phyloP scores from a whole-genome alignment of 2,329 filamentous ascomycete genomes.

The Zalaria sp. region DNA sequence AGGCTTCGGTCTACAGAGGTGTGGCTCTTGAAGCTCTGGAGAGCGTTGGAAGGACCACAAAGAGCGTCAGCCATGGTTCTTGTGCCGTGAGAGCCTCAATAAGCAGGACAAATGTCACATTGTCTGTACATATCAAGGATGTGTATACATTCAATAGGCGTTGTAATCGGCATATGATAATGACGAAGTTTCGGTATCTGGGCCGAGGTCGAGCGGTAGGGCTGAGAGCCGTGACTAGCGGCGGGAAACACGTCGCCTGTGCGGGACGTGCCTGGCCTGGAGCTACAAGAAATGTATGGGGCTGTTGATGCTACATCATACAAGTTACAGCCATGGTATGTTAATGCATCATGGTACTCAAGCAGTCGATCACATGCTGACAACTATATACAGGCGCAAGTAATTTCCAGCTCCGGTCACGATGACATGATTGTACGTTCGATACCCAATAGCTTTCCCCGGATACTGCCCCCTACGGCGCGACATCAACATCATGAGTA shows the following conservation, averaged over 20 bases:
- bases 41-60: conserved; percentile 62
- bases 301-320: background rate
- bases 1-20: conserved; percentile 52
- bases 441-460: conserved; percentile 1
- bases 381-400: conserved; percentile 45
- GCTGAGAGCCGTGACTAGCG: background rate
- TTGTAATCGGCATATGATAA: too few relatives aligned
- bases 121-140: too few relatives aligned
- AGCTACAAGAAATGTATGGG: background rate
- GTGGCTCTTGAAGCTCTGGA: conserved; percentile 61
- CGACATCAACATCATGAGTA: conserved; percentile 3
- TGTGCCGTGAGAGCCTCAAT: background rate
- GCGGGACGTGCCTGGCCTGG: background rate
- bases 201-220: conserved; percentile 2
- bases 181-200: background rate
- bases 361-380: conserved; percentile 1
- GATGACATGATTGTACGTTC: conserved; percentile 98
- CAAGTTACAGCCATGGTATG: conserved; percentile 5
- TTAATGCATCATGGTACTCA: background rate
- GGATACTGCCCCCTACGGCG: conserved; percentile 1
- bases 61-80: conserved; percentile 49
- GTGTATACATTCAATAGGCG: too few relatives aligned
- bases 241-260: too few relatives aligned
- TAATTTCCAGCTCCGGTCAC: conserved; percentile 76
- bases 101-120: background rate